Evolutionary conservation across 805 yeast genomes (phyloP), one percentile per base, ranked within the genome.

Genomic region (Tanozyma kutaoensis): DNA sequence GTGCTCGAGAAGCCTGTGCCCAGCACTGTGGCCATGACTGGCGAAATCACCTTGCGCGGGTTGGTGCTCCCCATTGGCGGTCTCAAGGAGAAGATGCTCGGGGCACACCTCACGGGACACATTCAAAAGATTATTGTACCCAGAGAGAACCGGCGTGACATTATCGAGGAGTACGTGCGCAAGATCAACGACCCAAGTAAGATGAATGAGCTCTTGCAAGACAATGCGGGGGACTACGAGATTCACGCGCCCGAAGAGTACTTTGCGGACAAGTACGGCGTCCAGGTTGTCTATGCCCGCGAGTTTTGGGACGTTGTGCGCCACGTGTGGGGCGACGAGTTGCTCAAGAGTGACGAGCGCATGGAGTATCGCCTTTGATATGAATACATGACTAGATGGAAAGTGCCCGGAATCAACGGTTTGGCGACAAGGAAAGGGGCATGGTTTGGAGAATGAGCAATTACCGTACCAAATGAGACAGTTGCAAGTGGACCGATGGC

Each of bases 301-400:
- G 84, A 78, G 36, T 77, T 85, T 37, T 69, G 79, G 62, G 93
- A 84, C 43, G 93, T 76, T 8, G 52, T 84, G 24, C 55, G 53
- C 19, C 60, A 62, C 21, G 80, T 76, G n/a, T 82, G 94, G 94
- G 65, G 62, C 6, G 62, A 57, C 20, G 61, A 56, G 13, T 43
- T 64, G 13, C 33, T 51, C 33, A 91, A 91, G 61, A 76, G 86
- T 29, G 98, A 91, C 53, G 95, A 84, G 52, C 99, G 91, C 55
- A 91, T 91, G 98, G 95, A 84, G n/a, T n/a, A n/a, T n/a, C n/a
- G n/a, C n/a, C n/a, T n/a, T n/a, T n/a, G n/a, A n/a, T n/a, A n/a
- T n/a, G n/a, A n/a, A n/a, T n/a, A n/a, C n/a, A n/a, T n/a, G n/a
- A n/a, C n/a, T n/a, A n/a, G n/a, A n/a, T n/a, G n/a, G n/a, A n/a